These are phyloP conservation scores for Seiridium cupressi DNA, from an alignment of 2,329 filamentous ascomycete species.

Conservation along the genomic window DNA sequence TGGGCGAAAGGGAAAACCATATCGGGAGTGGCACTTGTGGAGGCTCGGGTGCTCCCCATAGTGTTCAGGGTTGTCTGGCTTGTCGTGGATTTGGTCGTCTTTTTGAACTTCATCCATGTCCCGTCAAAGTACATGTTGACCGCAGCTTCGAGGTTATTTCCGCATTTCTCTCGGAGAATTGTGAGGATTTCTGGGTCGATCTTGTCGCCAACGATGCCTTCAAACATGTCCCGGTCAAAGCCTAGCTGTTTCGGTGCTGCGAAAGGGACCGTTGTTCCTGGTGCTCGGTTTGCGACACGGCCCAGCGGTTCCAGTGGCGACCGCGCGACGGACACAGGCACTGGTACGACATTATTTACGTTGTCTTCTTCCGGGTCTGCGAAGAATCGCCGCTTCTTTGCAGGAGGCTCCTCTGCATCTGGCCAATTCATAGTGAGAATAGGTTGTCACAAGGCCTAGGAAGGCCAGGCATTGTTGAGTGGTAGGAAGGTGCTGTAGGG, in stretches of 20 bases:
- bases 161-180: constrained; percentile 52
- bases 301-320: constrained; percentile 17
- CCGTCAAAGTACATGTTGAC: constrained; percentile 71
- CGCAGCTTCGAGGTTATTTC: constrained; percentile 58
- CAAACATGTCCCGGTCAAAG: constrained; percentile 59
- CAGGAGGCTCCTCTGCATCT: constrained; percentile 31
- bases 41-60: background rate
- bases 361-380: constrained; percentile 29
- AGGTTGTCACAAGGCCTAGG: constrained; percentile 1
- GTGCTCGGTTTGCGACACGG: constrained; percentile 14
- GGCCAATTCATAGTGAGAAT: constrained; percentile 34
- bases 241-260: constrained; percentile 14
- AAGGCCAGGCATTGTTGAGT: background rate
- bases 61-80: constrained; percentile 8
- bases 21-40: background rate
- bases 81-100: constrained; percentile 15
- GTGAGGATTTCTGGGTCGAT: constrained; percentile 47
- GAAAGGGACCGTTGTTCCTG: constrained; percentile 3
- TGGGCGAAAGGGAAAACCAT: constrained; percentile 7
- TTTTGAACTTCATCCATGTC: constrained; percentile 56
- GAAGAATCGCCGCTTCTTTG: constrained; percentile 40
- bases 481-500: background rate
- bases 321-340: constrained; percentile 13
- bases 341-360: constrained; percentile 8
- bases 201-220: constrained; percentile 58